These are phyloP conservation scores for Kalmusia sp. DNA, from an alignment of 2,329 filamentous ascomycete species.

Conservation along the genomic window DNA sequence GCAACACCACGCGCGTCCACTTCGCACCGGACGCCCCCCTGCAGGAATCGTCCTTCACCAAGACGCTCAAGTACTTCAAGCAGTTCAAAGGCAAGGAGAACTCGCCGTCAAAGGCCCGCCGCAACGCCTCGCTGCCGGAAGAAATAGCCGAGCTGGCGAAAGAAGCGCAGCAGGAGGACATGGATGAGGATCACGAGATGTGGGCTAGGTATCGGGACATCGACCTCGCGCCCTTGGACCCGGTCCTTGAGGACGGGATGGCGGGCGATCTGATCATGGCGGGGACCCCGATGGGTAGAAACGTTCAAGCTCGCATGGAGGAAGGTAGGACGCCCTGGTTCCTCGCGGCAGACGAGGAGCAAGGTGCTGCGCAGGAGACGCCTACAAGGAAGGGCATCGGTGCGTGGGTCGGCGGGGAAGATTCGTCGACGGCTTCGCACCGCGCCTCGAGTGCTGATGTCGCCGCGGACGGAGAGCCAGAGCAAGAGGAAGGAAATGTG, in stretches of 20 bases:
- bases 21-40: constrained; percentile 10
- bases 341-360: background rate
- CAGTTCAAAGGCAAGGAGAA: constrained; percentile 19
- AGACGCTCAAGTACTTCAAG: constrained; percentile 27
- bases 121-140: constrained; percentile 28
- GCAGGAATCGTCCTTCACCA: constrained; percentile 23
- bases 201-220: constrained; percentile 20
- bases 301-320: background rate
- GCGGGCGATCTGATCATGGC: constrained; percentile 26
- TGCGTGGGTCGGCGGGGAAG: background rate
- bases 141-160: constrained; percentile 25
- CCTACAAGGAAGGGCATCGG: background rate
- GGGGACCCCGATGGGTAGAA: constrained; percentile 12
- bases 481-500: background rate
- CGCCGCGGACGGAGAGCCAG: background rate
- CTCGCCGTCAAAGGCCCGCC: constrained; percentile 20
- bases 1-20: constrained; percentile 11
- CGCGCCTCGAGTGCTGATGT: background rate
- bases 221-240: constrained; percentile 31
- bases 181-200: background rate
- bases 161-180: constrained; percentile 13
- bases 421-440: background rate
- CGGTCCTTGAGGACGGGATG: constrained; percentile 16
- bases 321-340: background rate
- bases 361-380: background rate